A percentile compares a stretch with the other conserved stretches of the same genome.
Evolutionary conservation across 139 green algal species (phyloP).

Genomic region (Chlorokybus atmophyticus): DNA sequence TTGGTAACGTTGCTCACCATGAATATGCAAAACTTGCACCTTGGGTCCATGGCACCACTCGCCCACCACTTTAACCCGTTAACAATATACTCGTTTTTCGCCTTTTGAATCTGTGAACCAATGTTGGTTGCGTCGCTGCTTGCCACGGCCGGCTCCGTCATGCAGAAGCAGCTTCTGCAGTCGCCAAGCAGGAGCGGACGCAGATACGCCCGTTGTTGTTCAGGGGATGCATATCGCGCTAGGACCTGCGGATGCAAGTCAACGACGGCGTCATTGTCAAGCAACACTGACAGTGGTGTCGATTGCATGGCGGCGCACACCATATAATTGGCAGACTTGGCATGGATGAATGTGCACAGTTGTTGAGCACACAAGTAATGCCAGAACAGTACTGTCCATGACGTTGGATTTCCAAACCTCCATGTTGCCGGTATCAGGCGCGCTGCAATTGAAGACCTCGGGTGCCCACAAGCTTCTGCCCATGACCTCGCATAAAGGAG

Average conservation of each 20-base stretch:
- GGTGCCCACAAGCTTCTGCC: constrained; percentile 45
- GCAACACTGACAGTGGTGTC: background rate
- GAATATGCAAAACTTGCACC: constrained; percentile 69
- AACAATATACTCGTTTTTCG: constrained; percentile 36
- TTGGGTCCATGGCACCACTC: constrained; percentile 31
- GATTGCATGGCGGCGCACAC: too few species aligned
- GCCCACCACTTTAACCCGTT: constrained; percentile 96
- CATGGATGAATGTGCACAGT: too few species aligned
- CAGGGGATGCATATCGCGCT: constrained; percentile 55
- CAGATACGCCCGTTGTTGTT: constrained; percentile 82
- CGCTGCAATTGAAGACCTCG: constrained; percentile 97
- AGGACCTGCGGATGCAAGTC: constrained; percentile 32
- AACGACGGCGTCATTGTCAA: background rate
- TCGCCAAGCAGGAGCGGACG: constrained; percentile 67
- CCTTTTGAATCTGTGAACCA: background rate
- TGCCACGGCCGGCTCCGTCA: constrained; percentile 95
- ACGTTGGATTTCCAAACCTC: too few species aligned
- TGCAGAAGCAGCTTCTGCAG: constrained; percentile 88
- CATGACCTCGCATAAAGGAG: constrained; percentile 27
- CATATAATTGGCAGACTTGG: too few species aligned
- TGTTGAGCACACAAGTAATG: background rate
- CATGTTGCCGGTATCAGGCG: constrained; percentile 99
- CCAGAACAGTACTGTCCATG: too few species aligned
- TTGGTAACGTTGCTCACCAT: constrained; percentile 82
- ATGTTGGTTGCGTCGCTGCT: constrained; percentile 96